Percentiles rank a stretch among this genome's conserved stretches.
Evolutionary conservation across 2,329 filamentous ascomycete genomes (phyloP).

Genomic region (Elsinoe australis): DNA sequence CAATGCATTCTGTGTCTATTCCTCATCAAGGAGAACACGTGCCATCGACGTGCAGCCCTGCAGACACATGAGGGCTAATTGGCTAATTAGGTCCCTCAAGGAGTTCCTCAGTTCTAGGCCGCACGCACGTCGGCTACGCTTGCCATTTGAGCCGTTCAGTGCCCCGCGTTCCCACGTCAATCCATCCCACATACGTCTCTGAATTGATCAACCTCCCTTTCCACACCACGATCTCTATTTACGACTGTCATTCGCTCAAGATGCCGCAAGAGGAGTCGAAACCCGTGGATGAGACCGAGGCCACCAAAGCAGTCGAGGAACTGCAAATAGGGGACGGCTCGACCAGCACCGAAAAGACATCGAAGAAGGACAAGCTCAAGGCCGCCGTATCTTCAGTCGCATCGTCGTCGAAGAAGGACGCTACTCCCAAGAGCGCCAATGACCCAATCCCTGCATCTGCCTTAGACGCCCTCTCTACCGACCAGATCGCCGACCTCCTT

Average conservation of each 20-base stretch:
- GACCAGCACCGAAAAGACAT: conserved; percentile 32
- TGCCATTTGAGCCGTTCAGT: conserved; percentile 1
- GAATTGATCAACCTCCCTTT: background rate
- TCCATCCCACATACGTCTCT: background rate
- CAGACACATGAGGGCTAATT: too few relatives aligned
- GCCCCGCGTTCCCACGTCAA: conserved; percentile 10
- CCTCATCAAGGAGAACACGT: too few relatives aligned
- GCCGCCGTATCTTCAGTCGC: conserved; percentile 23
- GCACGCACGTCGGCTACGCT: background rate
- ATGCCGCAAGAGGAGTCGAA: conserved; percentile 58
- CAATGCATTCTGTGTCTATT: too few relatives aligned
- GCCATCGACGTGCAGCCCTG: too few relatives aligned
- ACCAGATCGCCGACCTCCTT: conserved; percentile 19
- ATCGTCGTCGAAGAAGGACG: conserved; percentile 17
- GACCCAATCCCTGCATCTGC: conserved; percentile 16
- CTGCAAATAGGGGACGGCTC: conserved; percentile 37
- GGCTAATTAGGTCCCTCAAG: too few relatives aligned
- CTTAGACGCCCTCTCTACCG: conserved; percentile 17
- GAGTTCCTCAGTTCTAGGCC: too few relatives aligned
- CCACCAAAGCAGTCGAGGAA: conserved; percentile 37
- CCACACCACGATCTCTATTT: background rate
- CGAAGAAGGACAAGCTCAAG: conserved; percentile 52
- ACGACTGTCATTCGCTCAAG: background rate
- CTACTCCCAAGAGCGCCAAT: conserved; percentile 18
- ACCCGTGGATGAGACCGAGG: conserved; percentile 47